A percentile compares a stretch with the other conserved stretches of the same genome.
Evolutionary conservation across 2,329 filamentous ascomycete species (phyloP).

Genomic region (Magnaporthiopsis rhizophila): DNA sequence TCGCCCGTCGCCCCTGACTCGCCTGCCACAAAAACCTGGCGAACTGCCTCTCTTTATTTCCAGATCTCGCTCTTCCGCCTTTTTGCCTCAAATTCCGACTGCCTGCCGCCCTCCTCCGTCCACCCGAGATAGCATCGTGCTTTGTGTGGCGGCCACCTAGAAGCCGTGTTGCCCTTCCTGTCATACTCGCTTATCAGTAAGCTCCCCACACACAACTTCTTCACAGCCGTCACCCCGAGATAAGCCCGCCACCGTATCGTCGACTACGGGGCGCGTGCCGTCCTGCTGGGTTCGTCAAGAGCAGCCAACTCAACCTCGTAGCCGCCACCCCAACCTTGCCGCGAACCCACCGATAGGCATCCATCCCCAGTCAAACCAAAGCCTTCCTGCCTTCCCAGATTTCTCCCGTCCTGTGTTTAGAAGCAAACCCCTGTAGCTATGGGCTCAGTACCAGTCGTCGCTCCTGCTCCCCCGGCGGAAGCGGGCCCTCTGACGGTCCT

Average conservation of each 20-base stretch:
- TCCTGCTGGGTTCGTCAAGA: too few species aligned
- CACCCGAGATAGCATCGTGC: neutral
- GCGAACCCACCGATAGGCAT: too few species aligned
- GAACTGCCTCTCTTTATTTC: neutral
- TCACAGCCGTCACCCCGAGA: too few species aligned
- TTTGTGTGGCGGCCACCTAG: neutral
- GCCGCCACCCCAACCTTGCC: too few species aligned
- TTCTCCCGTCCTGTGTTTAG: neutral
- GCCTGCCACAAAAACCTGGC: neutral
- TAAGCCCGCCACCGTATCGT: too few species aligned
- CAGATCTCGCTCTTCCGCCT: neutral
- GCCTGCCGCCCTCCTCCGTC: too few species aligned
- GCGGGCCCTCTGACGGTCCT: slow-evolving; percentile 57
- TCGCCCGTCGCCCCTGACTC: neutral
- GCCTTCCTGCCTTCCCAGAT: too few species aligned
- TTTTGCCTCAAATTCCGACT: neutral
- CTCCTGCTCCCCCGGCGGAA: slow-evolving; percentile 11
- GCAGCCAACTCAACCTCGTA: too few species aligned
- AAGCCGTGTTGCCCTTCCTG: neutral
- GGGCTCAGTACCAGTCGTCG: neutral
- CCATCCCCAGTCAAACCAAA: too few species aligned
- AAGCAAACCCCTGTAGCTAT: neutral
- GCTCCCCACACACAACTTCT: neutral
- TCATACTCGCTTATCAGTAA: slow-evolving; percentile 1
- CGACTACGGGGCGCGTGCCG: too few species aligned